Evolutionary conservation across 2,329 filamentous ascomycete genomes (phyloP).

Genomic region (Stemphylium beticola): DNA sequence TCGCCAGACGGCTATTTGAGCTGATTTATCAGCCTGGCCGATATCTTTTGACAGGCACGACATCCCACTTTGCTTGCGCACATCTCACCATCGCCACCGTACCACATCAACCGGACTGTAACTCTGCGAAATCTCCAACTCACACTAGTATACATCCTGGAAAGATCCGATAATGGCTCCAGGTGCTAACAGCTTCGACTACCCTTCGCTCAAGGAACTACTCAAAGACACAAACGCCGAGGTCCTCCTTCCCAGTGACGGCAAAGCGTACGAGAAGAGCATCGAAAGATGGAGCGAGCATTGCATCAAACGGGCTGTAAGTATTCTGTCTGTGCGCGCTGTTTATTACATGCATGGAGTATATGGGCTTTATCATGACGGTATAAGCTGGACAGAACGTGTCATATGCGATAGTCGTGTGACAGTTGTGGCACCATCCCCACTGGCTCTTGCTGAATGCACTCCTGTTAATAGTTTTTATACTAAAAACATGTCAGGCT

Average conservation of each 20-base stretch:
- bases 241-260: constrained; percentile 29
- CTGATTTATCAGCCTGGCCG: too few relatives aligned
- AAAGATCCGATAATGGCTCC: constrained; percentile 16
- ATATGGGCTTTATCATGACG: background rate
- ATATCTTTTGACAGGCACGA: too few relatives aligned
- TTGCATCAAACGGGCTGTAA: constrained; percentile 36
- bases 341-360: background rate
- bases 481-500: constrained; percentile 14
- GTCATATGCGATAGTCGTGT: background rate
- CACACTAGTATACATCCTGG: background rate
- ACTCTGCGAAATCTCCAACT: background rate
- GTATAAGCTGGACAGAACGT: too few relatives aligned
- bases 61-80: too few relatives aligned
- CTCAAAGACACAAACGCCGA: constrained; percentile 27
- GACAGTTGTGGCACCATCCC: background rate
- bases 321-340: background rate
- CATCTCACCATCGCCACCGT: background rate
- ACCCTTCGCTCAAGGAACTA: constrained; percentile 25
- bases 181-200: constrained; percentile 17
- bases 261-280: constrained; percentile 31
- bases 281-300: constrained; percentile 40
- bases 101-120: background rate
- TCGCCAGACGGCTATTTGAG: too few relatives aligned
- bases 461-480: too few relatives aligned
- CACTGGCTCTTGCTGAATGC: background rate